phyloP scores from a whole-genome alignment of 768 basidiomycete species.

The Russula sp. region DNA sequence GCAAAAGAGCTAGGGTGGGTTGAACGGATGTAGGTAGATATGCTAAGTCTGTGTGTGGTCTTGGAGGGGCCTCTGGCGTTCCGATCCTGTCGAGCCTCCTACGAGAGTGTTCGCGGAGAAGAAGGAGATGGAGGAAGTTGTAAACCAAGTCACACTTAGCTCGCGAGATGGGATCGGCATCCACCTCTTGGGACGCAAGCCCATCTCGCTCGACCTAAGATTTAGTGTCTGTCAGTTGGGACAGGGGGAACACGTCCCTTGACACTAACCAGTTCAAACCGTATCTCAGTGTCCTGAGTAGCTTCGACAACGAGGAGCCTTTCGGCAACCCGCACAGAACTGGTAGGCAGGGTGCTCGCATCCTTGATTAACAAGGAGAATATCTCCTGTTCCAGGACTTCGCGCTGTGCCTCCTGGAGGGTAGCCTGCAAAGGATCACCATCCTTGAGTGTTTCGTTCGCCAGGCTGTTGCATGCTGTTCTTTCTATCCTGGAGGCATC shows the following conservation, averaged over 20 bases:
- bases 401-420: conserved; percentile 55
- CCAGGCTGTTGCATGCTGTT: conserved; percentile 3
- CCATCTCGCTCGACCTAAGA: conserved; percentile 27
- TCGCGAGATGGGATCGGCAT: conserved; percentile 3
- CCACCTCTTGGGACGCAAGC: conserved; percentile 1
- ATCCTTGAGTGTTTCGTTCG: background rate
- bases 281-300: conserved; percentile 60
- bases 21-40: conserved; percentile 16
- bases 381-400: conserved; percentile 75
- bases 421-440: conserved; percentile 36
- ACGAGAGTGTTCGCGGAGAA: conserved; percentile 51
- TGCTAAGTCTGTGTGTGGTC: conserved; percentile 5
- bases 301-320: conserved; percentile 68
- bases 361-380: conserved; percentile 68
- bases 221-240: background rate
- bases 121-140: conserved; percentile 51
- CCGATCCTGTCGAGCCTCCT: conserved; percentile 38
- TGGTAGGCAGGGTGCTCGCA: conserved; percentile 68
- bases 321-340: conserved; percentile 72
- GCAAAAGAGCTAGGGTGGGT: conserved; percentile 47
- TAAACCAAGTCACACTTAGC: conserved; percentile 62
- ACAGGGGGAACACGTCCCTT: background rate
- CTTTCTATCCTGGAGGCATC: conserved; percentile 28
- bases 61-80: conserved; percentile 22
- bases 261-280: conserved; percentile 60